Percentiles rank a stretch among this genome's conserved stretches.
Evolutionary conservation across 306 rosid genomes (phyloP).

Genomic region (Fagus crenata): DNA sequence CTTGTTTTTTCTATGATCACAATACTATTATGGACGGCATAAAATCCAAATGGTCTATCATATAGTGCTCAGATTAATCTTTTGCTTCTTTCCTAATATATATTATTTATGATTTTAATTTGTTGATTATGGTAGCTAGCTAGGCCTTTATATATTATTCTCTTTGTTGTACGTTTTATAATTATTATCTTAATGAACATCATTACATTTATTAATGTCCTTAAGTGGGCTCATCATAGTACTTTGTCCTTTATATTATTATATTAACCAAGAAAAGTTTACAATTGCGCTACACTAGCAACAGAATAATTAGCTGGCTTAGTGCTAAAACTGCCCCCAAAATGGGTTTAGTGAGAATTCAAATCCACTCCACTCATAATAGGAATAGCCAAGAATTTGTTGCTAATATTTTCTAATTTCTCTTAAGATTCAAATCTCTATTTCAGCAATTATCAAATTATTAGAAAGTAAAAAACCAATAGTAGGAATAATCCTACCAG

Average conservation of each 20-base stretch:
- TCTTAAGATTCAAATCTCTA: no score
- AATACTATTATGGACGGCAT: neutral
- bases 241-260: no score
- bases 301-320: neutral
- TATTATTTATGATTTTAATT: neutral
- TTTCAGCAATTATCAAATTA: no score
- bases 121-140: neutral
- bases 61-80: neutral
- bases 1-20: neutral
- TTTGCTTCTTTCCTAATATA: neutral
- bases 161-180: neutral
- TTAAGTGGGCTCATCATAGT: no score
- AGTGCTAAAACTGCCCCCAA: conserved; percentile 6
- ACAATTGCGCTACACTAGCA: neutral
- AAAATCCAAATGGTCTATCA: neutral
- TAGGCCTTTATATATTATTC: neutral
- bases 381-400: no score
- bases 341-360: conserved; percentile 10
- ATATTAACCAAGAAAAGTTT: no score
- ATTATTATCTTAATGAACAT: neutral
- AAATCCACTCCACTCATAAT: neutral
- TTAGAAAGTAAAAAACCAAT: no score
- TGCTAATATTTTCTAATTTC: no score
- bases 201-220: no score
- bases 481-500: neutral